Base-by-base conservation (phyloP, 352 stramenopile species). In the Phytophthora lateralis region DNA sequence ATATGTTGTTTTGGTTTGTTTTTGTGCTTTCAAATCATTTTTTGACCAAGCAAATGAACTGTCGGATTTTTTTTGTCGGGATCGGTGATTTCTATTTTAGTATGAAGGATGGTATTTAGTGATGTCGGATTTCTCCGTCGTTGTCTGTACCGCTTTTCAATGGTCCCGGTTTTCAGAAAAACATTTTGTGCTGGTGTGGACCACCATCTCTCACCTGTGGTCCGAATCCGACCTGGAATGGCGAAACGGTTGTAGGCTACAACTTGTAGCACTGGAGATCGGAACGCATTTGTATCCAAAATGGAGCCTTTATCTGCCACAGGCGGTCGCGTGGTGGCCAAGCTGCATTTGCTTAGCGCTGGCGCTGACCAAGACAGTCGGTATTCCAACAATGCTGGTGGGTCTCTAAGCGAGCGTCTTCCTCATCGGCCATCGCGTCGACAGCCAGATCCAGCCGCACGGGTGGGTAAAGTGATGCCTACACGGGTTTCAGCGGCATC, bases 401-500 rank as follows among this genome's bases (percentile, higher is more conserved):
- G 50, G 5, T 60, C 38, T 1, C n/a, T 45, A 18, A 69, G 53
- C 9, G 64, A 59, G 30, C 56, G 66, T 18, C 61, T 60, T 43
- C 44, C 58, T 10, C 42, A 53, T 63, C 56, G 57, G 24, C 55
- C 48, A 43, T 59, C 35, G 24, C 59, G 49, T 24, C 51, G 29
- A 7, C 18, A 51, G 20, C 15, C 39, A 39, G 24, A 66, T 21
- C 8, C 21, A 27, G 17, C 41, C 24, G 54, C 42, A 15, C 46
- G 56, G 0, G 20, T 55, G 4, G 49, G 42, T 7, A 76, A 76
- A 11, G 52, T 80, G 14, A 48, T 67, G 15, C 51, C 73, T 27
- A 5, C 39, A n/a, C 72, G 75, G 7, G 54, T 79, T 6, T 80
- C 60, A 20, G 67, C 42, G 4, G 60, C 75, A 6, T 76, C 69